Conservation (phyloP, 768 basidiomycete species). For the Kwoniella bestiolae region DNA sequence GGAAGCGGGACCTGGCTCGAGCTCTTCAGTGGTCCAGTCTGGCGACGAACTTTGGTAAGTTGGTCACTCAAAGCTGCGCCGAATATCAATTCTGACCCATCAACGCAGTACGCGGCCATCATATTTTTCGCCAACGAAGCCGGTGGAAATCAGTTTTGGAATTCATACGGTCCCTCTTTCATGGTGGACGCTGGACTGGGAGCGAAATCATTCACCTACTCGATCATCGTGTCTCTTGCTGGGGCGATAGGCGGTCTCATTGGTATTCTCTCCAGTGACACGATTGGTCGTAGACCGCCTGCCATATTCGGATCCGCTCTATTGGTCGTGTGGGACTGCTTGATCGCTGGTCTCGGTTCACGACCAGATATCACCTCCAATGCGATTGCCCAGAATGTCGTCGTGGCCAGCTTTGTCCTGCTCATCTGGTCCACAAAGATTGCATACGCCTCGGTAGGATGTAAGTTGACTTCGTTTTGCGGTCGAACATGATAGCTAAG, state of each 20-base stretch:
- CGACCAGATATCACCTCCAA: background rate
- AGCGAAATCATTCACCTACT: constrained; percentile 32
- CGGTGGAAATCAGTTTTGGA: constrained; percentile 31
- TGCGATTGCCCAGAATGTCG: background rate
- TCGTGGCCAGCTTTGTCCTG: constrained; percentile 14
- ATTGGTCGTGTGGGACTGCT: constrained; percentile 19
- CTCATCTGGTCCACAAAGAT: too few relatives aligned
- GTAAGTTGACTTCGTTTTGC: too few relatives aligned
- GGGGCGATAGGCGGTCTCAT: constrained; percentile 23
- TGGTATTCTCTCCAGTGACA: constrained; percentile 19
- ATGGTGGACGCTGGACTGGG: constrained; percentile 22
- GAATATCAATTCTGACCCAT: too few relatives aligned
- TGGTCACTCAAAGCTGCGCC: too few relatives aligned
- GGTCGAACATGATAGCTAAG: background rate
- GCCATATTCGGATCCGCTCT: constrained; percentile 22
- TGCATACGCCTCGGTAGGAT: too few relatives aligned
- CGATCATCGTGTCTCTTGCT: constrained; percentile 22
- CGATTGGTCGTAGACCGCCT: constrained; percentile 23
- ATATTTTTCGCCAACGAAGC: background rate
- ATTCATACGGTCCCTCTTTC: constrained; percentile 29
- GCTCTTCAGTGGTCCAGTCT: constrained; percentile 25
- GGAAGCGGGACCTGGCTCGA: constrained; percentile 18
- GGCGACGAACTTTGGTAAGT: constrained; percentile 7
- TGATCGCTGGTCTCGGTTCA: constrained; percentile 27
- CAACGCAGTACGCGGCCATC: too few relatives aligned